Percentiles rank a stretch among this genome's conserved stretches.
Conservation (phyloP, 1,284 basidiomycete species). For the Puccinia triticina region DNA sequence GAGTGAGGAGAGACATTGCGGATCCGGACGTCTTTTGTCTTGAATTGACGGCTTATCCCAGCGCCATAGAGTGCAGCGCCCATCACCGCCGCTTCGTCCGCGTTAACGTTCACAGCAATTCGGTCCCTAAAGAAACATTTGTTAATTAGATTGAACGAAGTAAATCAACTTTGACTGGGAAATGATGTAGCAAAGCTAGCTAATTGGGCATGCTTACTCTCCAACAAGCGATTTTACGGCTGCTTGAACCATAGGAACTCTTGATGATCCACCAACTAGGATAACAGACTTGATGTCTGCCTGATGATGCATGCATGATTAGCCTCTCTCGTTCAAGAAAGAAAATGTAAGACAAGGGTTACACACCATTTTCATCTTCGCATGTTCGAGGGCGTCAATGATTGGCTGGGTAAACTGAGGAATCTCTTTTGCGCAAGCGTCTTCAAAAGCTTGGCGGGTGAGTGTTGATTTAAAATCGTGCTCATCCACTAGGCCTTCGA, state of each 20-base stretch:
- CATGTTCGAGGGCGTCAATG: constrained; percentile 71
- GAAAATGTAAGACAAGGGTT: constrained; percentile 13
- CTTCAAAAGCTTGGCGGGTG: constrained; percentile 77
- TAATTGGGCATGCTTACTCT: constrained; percentile 64
- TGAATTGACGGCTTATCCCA: constrained; percentile 83
- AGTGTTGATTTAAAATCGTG: constrained; percentile 83
- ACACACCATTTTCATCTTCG: constrained; percentile 70
- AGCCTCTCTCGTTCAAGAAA: background rate
- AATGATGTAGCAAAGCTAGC: background rate
- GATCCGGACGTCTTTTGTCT: constrained; percentile 90
- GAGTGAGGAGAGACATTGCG: constrained; percentile 73
- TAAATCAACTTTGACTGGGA: background rate
- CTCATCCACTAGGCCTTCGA: constrained; percentile 87
- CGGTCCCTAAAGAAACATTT: constrained; percentile 65
- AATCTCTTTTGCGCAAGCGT: constrained; percentile 65
- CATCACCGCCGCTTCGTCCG: constrained; percentile 93
- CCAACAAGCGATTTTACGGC: constrained; percentile 77
- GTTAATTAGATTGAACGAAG: constrained; percentile 13
- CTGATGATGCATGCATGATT: constrained; percentile 59
- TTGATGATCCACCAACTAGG: constrained; percentile 82
- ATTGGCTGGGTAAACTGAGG: constrained; percentile 74
- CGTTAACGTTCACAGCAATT: constrained; percentile 91
- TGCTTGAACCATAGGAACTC: constrained; percentile 87
- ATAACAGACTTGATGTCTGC: constrained; percentile 83
- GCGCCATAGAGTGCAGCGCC: constrained; percentile 91